These are phyloP conservation scores for Petasospora rhodanensis DNA, from an alignment of 1,139 yeast species.

Conservation along the genomic window DNA sequence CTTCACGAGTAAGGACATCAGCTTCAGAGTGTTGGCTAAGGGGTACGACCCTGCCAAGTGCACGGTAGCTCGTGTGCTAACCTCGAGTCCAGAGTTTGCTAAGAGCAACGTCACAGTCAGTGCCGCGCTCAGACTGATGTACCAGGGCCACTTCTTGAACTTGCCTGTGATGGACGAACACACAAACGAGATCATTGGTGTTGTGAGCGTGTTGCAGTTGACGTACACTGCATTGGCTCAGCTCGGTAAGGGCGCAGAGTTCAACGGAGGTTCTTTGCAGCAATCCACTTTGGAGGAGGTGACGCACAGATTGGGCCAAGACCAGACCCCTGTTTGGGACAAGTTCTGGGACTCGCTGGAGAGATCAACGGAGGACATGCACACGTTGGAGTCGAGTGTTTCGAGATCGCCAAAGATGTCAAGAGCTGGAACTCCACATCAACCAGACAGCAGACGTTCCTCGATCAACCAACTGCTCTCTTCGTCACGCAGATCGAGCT, in stretches of 20 bases:
- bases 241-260: slow-evolving; percentile 25
- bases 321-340: slow-evolving; percentile 34
- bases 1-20: slow-evolving; percentile 38
- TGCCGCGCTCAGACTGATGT: slow-evolving; percentile 38
- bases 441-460: slow-evolving; percentile 16
- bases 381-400: slow-evolving; percentile 21
- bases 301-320: slow-evolving; percentile 25
- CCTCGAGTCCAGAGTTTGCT: slow-evolving; percentile 40
- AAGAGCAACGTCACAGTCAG: slow-evolving; percentile 32
- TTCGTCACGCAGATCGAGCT: slow-evolving; percentile 19
- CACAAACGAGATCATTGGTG: slow-evolving; percentile 31
- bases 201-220: slow-evolving; percentile 36
- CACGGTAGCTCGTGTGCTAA: slow-evolving; percentile 36
- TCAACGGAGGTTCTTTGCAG: slow-evolving; percentile 23
- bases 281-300: slow-evolving; percentile 24
- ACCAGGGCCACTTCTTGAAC: slow-evolving; percentile 37
- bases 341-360: slow-evolving; percentile 36
- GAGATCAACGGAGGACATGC: slow-evolving; percentile 25
- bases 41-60: slow-evolving; percentile 31
- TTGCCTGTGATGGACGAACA: slow-evolving; percentile 32
- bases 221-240: slow-evolving; percentile 34
- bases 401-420: slow-evolving; percentile 9
- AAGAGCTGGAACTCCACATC: slow-evolving; percentile 18
- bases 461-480: slow-evolving; percentile 17
- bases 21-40: slow-evolving; percentile 34